Percentiles rank a stretch among this genome's conserved stretches.
These are phyloP conservation scores for Dillenia turbinata DNA, from an alignment of 164 flowering plant genomes.

Conservation along the genomic window DNA sequence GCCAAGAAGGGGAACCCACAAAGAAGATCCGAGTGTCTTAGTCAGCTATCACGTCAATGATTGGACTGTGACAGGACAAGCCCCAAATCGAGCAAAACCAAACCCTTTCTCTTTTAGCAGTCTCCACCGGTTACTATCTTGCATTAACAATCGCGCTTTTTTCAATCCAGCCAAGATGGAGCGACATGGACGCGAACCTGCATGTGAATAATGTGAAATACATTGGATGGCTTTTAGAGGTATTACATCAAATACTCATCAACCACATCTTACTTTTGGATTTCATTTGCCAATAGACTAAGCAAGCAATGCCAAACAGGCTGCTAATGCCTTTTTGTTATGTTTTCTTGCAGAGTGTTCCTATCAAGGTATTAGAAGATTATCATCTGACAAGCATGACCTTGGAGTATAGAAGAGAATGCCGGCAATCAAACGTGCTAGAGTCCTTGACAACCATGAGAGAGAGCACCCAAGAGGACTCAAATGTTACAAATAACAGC, in stretches of 20 bases:
- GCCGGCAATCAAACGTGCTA: conserved; percentile 37
- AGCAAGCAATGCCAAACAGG: not conserved
- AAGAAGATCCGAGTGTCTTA: not conserved
- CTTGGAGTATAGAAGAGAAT: conserved; percentile 57
- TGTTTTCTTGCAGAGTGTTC: conserved; percentile 54
- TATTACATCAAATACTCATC: conserved; percentile 9
- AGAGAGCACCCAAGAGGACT: conserved; percentile 9
- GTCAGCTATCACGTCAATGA: not conserved
- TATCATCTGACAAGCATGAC: conserved; percentile 49
- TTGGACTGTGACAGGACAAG: too few relatives aligned
- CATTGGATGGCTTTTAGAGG: conserved; percentile 90
- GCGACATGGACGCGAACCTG: conserved; percentile 78
- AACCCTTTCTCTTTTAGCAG: too few relatives aligned
- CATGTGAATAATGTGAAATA: conserved; percentile 87
- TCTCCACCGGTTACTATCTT: not conserved
- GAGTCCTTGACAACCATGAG: conserved; percentile 48
- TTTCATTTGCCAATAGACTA: not conserved
- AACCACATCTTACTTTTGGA: not conserved
- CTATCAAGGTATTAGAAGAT: conserved; percentile 45
- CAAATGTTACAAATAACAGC: conserved; percentile 1
- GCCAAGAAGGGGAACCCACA: not conserved
- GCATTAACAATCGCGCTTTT: not conserved
- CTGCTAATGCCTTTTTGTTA: not conserved
- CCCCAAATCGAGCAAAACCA: too few relatives aligned
- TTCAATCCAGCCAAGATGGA: conserved; percentile 71